Base-by-base conservation (phyloP, 2,329 filamentous ascomycete species). In the Aspergillus puulaauensis region DNA sequence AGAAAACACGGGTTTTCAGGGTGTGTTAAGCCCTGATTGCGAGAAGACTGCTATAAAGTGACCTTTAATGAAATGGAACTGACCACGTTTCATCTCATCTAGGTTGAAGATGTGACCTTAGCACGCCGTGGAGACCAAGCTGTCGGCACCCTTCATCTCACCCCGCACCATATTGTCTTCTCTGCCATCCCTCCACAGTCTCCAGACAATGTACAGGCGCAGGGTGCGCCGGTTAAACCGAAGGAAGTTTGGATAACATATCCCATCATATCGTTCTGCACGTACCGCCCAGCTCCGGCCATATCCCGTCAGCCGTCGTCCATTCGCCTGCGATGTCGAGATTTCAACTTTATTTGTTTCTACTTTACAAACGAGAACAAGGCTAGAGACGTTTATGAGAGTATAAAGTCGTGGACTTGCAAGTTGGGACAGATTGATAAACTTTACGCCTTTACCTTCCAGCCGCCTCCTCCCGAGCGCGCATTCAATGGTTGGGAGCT, bases 301-400 rank as follows among this genome's bases (percentile, higher is more conserved):
- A 80, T 82, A 12, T 89, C 89, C 57, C 84, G 86, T 51, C 84
- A 91, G 60, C 83, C 86, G 33, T 91, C 93, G 6, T 90, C 90
- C 3, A 91, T 99, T 70, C 89, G 93, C 52, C 79, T 99, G 61
- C 88, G 92, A 53, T 92, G 93, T 71, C 90, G 93, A 57, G 95
- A 99, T 79, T 98, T 99, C 73, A 93, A 86, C 49, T 96, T 93
- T 75, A 87, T 96, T 60, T 93, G 90, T 61, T 93, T 99, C 77
- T 92, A 93, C 75, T 96, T 99, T 71, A 71, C 79, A 19, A 86
- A 89, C 56, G 89, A 93, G 68, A 82, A 82, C 54, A 82, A 86
- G 63, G 93, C 91, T 8, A 86, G 90, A 57, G 90, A 96, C 64
- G 90, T 90, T 1, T 99, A 92, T 73, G 93, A 97, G 57, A 92